Percentiles rank a stretch among this genome's conserved stretches.
phyloP scores from a whole-genome alignment of 2,329 filamentous ascomycete species.

The Chaetomium olivaceum region DNA sequence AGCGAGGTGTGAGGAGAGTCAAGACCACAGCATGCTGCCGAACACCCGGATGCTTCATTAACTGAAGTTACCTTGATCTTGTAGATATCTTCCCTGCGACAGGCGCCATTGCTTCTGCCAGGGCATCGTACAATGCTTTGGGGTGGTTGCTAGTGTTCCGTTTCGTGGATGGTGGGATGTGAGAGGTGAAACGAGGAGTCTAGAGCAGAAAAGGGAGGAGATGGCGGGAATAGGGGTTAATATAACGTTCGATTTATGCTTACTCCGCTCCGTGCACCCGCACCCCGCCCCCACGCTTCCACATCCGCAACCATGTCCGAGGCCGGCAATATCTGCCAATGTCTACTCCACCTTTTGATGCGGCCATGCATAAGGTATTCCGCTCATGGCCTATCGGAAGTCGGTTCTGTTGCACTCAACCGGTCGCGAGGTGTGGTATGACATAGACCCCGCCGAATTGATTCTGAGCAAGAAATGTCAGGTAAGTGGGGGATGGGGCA shows the following conservation, averaged over 20 bases:
- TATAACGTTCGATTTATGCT: background rate
- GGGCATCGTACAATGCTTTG: constrained; percentile 26
- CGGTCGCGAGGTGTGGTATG: background rate
- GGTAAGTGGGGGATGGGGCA: background rate
- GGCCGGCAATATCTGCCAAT: background rate
- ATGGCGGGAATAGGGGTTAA: background rate
- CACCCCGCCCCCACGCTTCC: background rate
- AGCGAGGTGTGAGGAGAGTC: constrained; percentile 34
- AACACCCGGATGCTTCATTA: constrained; percentile 52
- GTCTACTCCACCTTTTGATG: background rate
- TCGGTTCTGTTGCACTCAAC: background rate
- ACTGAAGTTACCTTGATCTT: constrained; percentile 50
- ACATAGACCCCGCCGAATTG: background rate
- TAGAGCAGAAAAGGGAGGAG: too few relatives aligned
- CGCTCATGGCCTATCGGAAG: background rate
- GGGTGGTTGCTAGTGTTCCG: background rate
- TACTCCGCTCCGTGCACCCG: background rate
- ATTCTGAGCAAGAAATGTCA: background rate
- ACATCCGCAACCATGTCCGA: background rate
- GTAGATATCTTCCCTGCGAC: constrained; percentile 39
- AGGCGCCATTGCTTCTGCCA: constrained; percentile 31
- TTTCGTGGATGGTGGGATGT: too few relatives aligned
- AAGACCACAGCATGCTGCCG: constrained; percentile 38
- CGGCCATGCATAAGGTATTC: background rate
- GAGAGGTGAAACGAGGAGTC: too few relatives aligned